Evolutionary conservation across 768 basidiomycete genomes (phyloP), one percentile per base, ranked within the genome.

Genomic region (Termitomyces sp.): DNA sequence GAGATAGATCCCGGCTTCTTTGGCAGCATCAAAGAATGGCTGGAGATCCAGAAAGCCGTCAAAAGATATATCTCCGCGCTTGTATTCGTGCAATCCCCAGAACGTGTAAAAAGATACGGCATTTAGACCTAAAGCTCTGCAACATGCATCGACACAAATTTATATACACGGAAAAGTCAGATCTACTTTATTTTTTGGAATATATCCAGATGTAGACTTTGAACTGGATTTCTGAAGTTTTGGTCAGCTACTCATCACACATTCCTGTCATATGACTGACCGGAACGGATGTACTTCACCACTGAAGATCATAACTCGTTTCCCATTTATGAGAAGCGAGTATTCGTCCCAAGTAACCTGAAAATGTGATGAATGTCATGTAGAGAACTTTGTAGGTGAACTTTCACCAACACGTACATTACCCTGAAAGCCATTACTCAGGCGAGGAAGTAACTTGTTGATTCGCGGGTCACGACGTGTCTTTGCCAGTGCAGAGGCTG

Each of bases 11-110:
- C 82, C 82, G 0, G 79, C 78, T 44, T 76, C 63, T 66, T 77
- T 74, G 3, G 81, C 81, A n/a, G 77, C 77, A 59, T 81, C 77
- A 50, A 82, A 76, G 65, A 83, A 79, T 7, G 77, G 74, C 58
- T 81, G 79, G 16, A 82, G 61, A 56, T 78, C 77, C n/a, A 80
- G 71, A 67, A 81, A 81, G 3, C 77, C 79, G 50, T 80, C 77
- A 42, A 81, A 82, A 1, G 79, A 80, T 28, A 82, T 73, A 57
- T 77, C 73, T 21, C 79, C 79, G 3, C 71, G 72, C 61, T 79
- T 79, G 1, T 76, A 72, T 57, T 78, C 76, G 41, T 71, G 67
- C 11, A 78, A 68, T 27, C 75, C 76, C 76, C 76, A 78, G 59
- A 74, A 76, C 12, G 75, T 63, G 53, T 78, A 78, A 50, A 75